Conservation (phyloP, 1,139 yeast genomes). For the Groenewaldozyma auringiensis region DNA sequence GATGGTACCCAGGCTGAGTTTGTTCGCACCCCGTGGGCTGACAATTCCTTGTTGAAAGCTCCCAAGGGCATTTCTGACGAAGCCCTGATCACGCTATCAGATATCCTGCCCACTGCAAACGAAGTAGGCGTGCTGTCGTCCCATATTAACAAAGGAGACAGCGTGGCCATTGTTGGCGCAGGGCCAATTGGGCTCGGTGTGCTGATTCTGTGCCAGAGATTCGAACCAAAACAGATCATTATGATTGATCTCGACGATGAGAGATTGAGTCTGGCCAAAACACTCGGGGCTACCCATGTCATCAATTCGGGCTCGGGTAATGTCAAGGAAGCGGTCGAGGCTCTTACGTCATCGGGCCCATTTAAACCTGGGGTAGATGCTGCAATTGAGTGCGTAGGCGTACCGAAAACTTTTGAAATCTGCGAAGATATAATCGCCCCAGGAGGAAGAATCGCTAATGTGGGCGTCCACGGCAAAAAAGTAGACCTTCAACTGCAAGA, state of each 20-base stretch:
- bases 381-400: slow-evolving; percentile 44
- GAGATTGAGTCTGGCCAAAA: slow-evolving; percentile 36
- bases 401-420: slow-evolving; percentile 39
- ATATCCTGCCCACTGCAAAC: slow-evolving; percentile 41
- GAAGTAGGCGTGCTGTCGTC: slow-evolving; percentile 40
- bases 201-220: slow-evolving; percentile 34
- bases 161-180: slow-evolving; percentile 43
- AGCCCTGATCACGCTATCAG: slow-evolving; percentile 37
- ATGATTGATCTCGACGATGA: slow-evolving; percentile 40
- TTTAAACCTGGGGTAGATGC: slow-evolving; percentile 40
- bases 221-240: slow-evolving; percentile 34
- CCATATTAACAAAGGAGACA: slow-evolving; percentile 34
- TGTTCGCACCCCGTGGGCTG: slow-evolving; percentile 39
- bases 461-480: slow-evolving; percentile 41
- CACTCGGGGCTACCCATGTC: slow-evolving; percentile 37
- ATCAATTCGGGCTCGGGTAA: slow-evolving; percentile 30
- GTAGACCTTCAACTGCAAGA: slow-evolving; percentile 40
- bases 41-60: slow-evolving; percentile 29
- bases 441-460: slow-evolving; percentile 42
- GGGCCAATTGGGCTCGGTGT: slow-evolving; percentile 45
- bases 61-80: slow-evolving; percentile 34
- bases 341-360: slow-evolving; percentile 22
- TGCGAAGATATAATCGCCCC: slow-evolving; percentile 40
- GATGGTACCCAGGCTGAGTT: slow-evolving; percentile 35
- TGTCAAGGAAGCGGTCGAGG: slow-evolving; percentile 27